A percentile compares a stretch with the other conserved stretches of the same genome.
phyloP scores from a whole-genome alignment of 495 filamentous ascomycete species.

The Xylaria flabelliformis region DNA sequence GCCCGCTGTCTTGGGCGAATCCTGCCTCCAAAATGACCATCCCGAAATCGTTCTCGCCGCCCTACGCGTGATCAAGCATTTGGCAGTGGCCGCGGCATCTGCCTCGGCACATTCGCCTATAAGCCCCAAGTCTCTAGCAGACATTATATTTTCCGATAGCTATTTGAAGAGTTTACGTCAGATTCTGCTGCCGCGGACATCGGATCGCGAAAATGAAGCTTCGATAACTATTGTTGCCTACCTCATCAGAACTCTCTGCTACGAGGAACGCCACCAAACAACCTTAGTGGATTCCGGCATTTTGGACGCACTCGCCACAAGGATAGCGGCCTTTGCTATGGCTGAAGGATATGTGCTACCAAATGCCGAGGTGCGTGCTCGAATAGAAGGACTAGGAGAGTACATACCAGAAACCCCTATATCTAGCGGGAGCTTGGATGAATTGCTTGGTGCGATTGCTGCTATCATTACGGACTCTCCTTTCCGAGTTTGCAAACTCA shows the following conservation, averaged over 20 bases:
- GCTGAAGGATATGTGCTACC: constrained; percentile 70
- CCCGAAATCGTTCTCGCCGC: constrained; percentile 71
- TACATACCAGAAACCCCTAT: constrained; percentile 63
- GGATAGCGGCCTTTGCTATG: constrained; percentile 75
- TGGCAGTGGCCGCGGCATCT: constrained; percentile 69
- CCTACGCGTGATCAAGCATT: constrained; percentile 73
- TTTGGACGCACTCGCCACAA: constrained; percentile 79
- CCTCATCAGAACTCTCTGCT: constrained; percentile 69
- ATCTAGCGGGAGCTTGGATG: constrained; percentile 63
- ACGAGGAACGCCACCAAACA: constrained; percentile 70
- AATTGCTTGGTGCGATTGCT: constrained; percentile 80
- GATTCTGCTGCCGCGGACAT: constrained; percentile 68
- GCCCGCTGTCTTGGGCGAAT: constrained; percentile 68
- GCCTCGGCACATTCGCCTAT: constrained; percentile 40
- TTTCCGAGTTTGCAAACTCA: constrained; percentile 74
- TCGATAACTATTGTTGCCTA: constrained; percentile 71
- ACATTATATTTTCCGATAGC: constrained; percentile 66
- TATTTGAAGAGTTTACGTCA: constrained; percentile 63
- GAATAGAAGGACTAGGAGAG: constrained; percentile 50
- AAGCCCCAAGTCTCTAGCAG: constrained; percentile 55
- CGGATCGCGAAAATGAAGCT: constrained; percentile 57
- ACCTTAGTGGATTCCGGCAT: constrained; percentile 72
- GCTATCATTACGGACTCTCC: constrained; percentile 81
- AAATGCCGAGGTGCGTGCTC: constrained; percentile 53
- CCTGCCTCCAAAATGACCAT: constrained; percentile 70